Evolutionary conservation across 2,329 filamentous ascomycete genomes (phyloP), one percentile per base, ranked within the genome.

Genomic region (Ophiosphaerella narmari): DNA sequence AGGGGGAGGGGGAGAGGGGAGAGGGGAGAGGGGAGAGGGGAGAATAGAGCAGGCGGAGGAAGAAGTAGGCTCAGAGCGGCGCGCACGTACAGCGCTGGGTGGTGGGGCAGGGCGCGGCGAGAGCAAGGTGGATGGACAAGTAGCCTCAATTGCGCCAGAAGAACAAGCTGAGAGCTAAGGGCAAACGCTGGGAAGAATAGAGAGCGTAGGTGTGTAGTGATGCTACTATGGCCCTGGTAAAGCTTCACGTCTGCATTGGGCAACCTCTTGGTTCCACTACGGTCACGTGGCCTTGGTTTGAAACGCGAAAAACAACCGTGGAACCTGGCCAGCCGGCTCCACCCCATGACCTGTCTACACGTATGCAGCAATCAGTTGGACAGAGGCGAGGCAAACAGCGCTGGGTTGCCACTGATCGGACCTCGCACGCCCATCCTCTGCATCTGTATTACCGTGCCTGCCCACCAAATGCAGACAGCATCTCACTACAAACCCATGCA

Each of bases 141-240:
- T 57, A 46, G 50, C 60, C 60, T 68, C 67, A 72, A 70, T 71
- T 67, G 67, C 57, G 60, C 54, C 44, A 58, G 57, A 54, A 47
- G 45, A 59, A 43, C 35, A 32, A 48, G 38, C 50, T 34, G 55
- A 50, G 58, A 54, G 57, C 65, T 63, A 63, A 65, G 48, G 55
- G 60, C 56, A 59, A 63, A 29, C 55, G 66, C 60, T 54, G 60
- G 52, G 62, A 73, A 73, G 65, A 73, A 73, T 73, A 73, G 65
- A 64, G 62, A 66, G 60, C 58, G 63, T 71, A 70, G 67, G 26
- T 29, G 11, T 7, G 26, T 29, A 29, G 26, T 29, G 26, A 29
- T 62, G 64, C 69, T 71, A 67, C 63, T 65, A 57, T 63, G 24
- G 54, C 53, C 37, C 40, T 39, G 50, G 45, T 51, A 41, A 48